Conservation (phyloP, 192 early-diverging fungal genomes). For the Backusella australiensis region DNA sequence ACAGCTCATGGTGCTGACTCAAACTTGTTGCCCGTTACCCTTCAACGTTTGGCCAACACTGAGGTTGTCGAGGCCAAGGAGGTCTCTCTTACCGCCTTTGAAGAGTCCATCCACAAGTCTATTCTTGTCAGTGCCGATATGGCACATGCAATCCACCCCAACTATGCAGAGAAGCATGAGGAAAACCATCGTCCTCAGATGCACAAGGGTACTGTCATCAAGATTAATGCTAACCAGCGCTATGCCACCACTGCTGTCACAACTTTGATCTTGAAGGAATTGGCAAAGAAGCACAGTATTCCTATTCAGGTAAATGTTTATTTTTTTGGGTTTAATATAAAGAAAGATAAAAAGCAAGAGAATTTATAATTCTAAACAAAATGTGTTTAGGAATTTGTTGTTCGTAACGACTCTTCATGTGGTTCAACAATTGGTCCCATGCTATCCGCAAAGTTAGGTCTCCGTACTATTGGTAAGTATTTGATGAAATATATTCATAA, state of each 20-base stretch:
- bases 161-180: slow-evolving; percentile 93
- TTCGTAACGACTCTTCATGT: slow-evolving; percentile 93
- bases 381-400: slow-evolving; percentile 65
- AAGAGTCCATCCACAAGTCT: slow-evolving; percentile 81
- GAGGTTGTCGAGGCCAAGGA: slow-evolving; percentile 24
- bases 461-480: slow-evolving; percentile 83
- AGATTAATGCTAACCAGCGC: slow-evolving; percentile 95
- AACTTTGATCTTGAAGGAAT: slow-evolving; percentile 68
- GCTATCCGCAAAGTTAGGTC: slow-evolving; percentile 88
- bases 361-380: not conserved
- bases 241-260: slow-evolving; percentile 79
- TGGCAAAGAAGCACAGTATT: slow-evolving; percentile 74
- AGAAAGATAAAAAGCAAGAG: not conserved
- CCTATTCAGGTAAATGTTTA: slow-evolving; percentile 67
- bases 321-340: too few relatives aligned
- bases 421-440: slow-evolving; percentile 98
- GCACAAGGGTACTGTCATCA: slow-evolving; percentile 94
- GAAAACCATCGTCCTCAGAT: slow-evolving; percentile 88
- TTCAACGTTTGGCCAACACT: slow-evolving; percentile 59
- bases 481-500: not conserved
- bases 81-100: slow-evolving; percentile 62
- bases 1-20: slow-evolving; percentile 96
- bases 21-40: slow-evolving; percentile 72
- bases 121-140: slow-evolving; percentile 91
- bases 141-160: slow-evolving; percentile 90